Base-by-base conservation (phyloP, 805 yeast species). In the Kuraishia floccosa region DNA sequence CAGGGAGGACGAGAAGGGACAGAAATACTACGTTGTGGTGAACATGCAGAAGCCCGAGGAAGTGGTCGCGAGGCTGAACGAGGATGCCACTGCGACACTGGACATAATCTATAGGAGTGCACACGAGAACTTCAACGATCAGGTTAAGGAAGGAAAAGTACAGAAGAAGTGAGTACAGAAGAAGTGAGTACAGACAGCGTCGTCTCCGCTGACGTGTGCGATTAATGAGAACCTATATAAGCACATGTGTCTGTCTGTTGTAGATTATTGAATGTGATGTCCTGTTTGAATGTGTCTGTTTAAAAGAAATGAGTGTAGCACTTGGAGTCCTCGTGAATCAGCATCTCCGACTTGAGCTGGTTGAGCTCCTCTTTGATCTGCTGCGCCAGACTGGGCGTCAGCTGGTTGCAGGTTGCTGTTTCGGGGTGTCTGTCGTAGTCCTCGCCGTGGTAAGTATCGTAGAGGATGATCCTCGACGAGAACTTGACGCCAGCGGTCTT, bases 341-440 rank as follows among this genome's bases (percentile, higher is more conserved):
- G 76, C 98, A 89, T 89, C 37, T 69, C 72, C 15, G 75, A 59
- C 57, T 85, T 87, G 47, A 86, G 56, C 32, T 63, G 68, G 53
- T 91, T 87, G 49, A 89, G 60, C 53, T 89, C 97, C 24, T 78
- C 81, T 54, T 77, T 80, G 43, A 89, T 85, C 53, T 72, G 73
- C 51, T 83, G 86, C 0, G 96, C 96, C 48, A 86, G 56, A 35
- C 68, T 63, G 5, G 96, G 95, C 1, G 95, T 86, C 50, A 86
- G 63, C 48, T 79, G 85, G 53, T 87, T 85, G 56, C 96, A 89
- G 2, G 96, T 86, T 3, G 94, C 94, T 18, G 76, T 63, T 39
- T 86, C 96, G 0, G 96, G 96, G 40, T 77, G 85, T 44, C 98
- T 73, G 52, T 89, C 96, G 52, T 89, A 89, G 40, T 82, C 96